phyloP scores from a whole-genome alignment of 306 rosid genomes.

The Senna siamea region DNA sequence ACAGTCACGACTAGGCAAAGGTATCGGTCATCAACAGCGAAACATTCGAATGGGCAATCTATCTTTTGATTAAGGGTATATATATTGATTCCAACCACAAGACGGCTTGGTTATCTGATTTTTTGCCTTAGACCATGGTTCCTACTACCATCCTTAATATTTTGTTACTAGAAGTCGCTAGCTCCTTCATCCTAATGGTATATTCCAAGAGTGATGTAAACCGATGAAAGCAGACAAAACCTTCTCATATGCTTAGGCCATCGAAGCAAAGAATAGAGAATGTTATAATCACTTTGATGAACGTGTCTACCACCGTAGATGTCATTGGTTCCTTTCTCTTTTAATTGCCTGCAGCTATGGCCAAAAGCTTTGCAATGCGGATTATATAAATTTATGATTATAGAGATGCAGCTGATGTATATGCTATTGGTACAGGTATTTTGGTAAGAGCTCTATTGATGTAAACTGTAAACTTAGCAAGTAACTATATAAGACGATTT shows the following conservation, averaged over 20 bases:
- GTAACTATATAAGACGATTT: constrained; percentile 23
- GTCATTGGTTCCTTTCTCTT: constrained; percentile 33
- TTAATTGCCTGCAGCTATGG: constrained; percentile 43
- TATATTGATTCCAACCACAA: constrained; percentile 37
- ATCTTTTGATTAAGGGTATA: constrained; percentile 58
- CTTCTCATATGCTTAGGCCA: constrained; percentile 51
- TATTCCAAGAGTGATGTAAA: constrained; percentile 47
- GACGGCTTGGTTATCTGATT: constrained; percentile 46
- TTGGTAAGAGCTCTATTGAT: constrained; percentile 25
- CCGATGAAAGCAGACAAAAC: constrained; percentile 43
- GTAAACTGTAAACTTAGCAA: constrained; percentile 28
- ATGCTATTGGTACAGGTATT: constrained; percentile 26
- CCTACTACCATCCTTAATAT: constrained; percentile 26
- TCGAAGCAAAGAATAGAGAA: constrained; percentile 44
- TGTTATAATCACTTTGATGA: constrained; percentile 39
- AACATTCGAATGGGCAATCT: constrained; percentile 68
- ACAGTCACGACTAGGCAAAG: constrained; percentile 67
- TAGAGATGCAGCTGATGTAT: constrained; percentile 46
- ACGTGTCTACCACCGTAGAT: constrained; percentile 16
- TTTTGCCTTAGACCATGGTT: constrained; percentile 45
- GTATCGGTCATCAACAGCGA: constrained; percentile 79
- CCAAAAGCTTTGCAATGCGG: constrained; percentile 53
- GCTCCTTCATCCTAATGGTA: constrained; percentile 48
- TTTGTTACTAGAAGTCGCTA: constrained; percentile 41
- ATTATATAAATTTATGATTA: constrained; percentile 44